phyloP scores from a whole-genome alignment of 306 rosid genomes.

The Amphicarpaea edgeworthii region DNA sequence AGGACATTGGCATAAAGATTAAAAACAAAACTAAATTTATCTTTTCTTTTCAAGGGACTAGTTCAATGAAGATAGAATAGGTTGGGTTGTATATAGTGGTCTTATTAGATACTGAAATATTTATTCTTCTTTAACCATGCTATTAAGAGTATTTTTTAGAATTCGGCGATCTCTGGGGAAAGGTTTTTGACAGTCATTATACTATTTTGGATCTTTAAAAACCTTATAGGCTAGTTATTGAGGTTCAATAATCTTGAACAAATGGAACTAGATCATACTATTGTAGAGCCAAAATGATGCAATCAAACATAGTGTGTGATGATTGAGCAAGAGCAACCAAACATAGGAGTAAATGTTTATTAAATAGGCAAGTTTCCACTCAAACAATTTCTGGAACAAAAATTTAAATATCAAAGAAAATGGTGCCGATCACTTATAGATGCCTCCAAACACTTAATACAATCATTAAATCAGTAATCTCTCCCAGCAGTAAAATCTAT shows the following conservation, averaged over 20 bases:
- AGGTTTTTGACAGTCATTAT: background rate
- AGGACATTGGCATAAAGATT: background rate
- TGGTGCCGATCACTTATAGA: background rate
- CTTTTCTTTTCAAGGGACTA: background rate
- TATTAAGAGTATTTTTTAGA: background rate
- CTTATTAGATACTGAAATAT: conserved; percentile 2
- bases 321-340: conserved; percentile 16
- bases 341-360: background rate
- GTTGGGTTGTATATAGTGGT: background rate
- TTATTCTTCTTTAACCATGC: conserved; percentile 5
- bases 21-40: background rate
- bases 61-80: conserved; percentile 2
- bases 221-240: conserved; percentile 24
- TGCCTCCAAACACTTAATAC: conserved; percentile 1
- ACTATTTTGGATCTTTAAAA: conserved; percentile 1
- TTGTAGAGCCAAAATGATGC: background rate
- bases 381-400: background rate
- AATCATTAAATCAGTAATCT: conserved; percentile 5
- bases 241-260: conserved; percentile 13
- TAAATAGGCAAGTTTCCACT: conserved; percentile 7
- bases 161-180: background rate
- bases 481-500: background rate
- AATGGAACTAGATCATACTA: conserved; percentile 7
- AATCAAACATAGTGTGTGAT: background rate
- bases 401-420: background rate